These are phyloP conservation scores for Globisporangium solare DNA, from an alignment of 352 stramenopile genomes.

Conservation along the genomic window DNA sequence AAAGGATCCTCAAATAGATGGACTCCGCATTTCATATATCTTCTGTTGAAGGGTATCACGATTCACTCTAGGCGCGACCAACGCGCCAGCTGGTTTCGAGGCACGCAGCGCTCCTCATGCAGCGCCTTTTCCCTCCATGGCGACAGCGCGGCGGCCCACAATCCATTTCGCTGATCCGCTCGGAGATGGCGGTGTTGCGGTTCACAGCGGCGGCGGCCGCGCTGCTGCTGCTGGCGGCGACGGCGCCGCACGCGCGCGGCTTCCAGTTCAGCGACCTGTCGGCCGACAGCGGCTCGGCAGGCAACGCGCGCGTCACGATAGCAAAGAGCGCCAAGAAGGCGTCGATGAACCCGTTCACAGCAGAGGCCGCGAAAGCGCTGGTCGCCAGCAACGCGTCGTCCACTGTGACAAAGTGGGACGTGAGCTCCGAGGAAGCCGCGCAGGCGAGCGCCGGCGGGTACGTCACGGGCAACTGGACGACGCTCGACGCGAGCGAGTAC, in stretches of 20 bases:
- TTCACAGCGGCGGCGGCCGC: background rate
- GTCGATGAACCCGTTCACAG: constrained; percentile 1
- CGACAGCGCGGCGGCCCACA: too few relatives aligned
- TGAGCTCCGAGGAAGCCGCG: constrained; percentile 3
- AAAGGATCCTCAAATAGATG: background rate
- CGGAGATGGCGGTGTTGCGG: background rate
- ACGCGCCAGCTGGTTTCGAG: background rate
- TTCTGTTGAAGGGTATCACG: background rate
- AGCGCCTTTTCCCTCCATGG: background rate
- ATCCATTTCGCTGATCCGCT: background rate
- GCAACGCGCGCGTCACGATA: background rate
- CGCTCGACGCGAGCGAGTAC: constrained; percentile 28
- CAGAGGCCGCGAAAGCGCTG: constrained; percentile 6
- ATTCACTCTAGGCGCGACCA: background rate
- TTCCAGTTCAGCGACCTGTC: constrained; percentile 12
- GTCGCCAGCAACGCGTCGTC: background rate
- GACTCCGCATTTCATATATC: background rate
- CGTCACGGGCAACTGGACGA: constrained; percentile 25
- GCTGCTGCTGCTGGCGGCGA: background rate
- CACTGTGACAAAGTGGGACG: constrained; percentile 1
- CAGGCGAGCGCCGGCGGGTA: constrained; percentile 32
- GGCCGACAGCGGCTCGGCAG: background rate
- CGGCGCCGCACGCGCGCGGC: background rate
- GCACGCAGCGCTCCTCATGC: background rate
- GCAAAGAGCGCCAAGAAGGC: background rate